Evolutionary conservation across 1,139 yeast species (phyloP), one percentile per base, ranked within the genome.

Genomic region (Pichia inconspicua): DNA sequence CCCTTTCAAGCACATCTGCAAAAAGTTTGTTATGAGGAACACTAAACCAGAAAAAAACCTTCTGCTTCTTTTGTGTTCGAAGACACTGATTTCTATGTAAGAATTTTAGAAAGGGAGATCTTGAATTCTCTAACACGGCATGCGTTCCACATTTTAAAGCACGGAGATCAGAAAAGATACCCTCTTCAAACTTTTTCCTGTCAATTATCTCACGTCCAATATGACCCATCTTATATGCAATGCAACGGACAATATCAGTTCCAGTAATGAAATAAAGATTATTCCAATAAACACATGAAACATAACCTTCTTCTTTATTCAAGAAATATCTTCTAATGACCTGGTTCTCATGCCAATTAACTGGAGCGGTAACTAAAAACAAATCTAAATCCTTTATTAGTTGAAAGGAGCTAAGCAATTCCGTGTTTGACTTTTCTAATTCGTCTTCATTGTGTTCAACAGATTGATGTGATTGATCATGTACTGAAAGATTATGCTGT

Each of bases 11-110:
- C 0, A 97, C 97, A 66, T 92, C 98, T 4, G 92, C 82, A 76
- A 92, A 90, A 45, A 92, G 69, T 61, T 86, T 82, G 63, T 92
- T 97, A 67, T 92, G 97, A 41, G 94, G 92, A 8, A 92, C 97
- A 61, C 90, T 84, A 65, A 86, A 90, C 98, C 98, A 92, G 65
- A 84, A 89, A 64, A 92, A 92, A 39, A 92, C 97, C 64, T 92
- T 92, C 64, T 92, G 98, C 63, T 92, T 92, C 73, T 92, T 92
- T 62, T 92, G 97, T 1, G 98, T 92, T 58, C 96, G 75, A 25
- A 92, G 73, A 64, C 98, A 90, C 54, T 84, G 80, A 63, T 92
- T 88, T 60, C 84, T 85, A 66, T 84, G 88, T 42, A 92, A 70
- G 58, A 90, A 89, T 55, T 85, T 88, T 52, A 92, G 73, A 63